Evolutionary conservation across 495 filamentous ascomycete genomes (phyloP).

Genomic region (Xylaria venustula): DNA sequence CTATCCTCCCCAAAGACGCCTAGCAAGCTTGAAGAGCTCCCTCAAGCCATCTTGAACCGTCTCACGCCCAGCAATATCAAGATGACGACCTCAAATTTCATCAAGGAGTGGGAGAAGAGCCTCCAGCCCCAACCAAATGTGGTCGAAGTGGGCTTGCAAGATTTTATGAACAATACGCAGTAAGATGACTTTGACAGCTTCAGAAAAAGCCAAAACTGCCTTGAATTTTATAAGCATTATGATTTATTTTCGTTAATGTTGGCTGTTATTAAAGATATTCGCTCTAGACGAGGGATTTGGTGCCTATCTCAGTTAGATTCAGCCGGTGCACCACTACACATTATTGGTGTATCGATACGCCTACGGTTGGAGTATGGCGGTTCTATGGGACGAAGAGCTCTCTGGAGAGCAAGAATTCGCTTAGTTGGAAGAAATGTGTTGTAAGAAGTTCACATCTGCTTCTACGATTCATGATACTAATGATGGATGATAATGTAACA

Average conservation of each 20-base stretch:
- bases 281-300: too few relatives aligned
- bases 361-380: neutral
- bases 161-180: neutral
- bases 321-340: too few relatives aligned
- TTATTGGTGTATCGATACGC: neutral
- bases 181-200: neutral
- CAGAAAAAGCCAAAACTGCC: too few relatives aligned
- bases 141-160: slow-evolving; percentile 10
- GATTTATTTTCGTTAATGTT: too few relatives aligned
- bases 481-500: slow-evolving; percentile 30
- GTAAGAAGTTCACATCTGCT: neutral
- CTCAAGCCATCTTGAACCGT: slow-evolving; percentile 52
- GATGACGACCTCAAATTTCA: slow-evolving; percentile 66
- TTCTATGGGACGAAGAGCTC: neutral
- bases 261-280: too few relatives aligned
- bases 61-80: slow-evolving; percentile 66
- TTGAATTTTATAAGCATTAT: too few relatives aligned
- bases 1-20: slow-evolving; percentile 24
- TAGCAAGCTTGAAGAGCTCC: slow-evolving; percentile 59
- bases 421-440: neutral
- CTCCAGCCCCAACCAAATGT: slow-evolving; percentile 24
- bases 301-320: too few relatives aligned
- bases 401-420: neutral
- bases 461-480: slow-evolving; percentile 26
- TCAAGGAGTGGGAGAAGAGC: slow-evolving; percentile 75